These are phyloP conservation scores for Ostreobium quekettii DNA, from an alignment of 139 green algal genomes.

Conservation along the genomic window DNA sequence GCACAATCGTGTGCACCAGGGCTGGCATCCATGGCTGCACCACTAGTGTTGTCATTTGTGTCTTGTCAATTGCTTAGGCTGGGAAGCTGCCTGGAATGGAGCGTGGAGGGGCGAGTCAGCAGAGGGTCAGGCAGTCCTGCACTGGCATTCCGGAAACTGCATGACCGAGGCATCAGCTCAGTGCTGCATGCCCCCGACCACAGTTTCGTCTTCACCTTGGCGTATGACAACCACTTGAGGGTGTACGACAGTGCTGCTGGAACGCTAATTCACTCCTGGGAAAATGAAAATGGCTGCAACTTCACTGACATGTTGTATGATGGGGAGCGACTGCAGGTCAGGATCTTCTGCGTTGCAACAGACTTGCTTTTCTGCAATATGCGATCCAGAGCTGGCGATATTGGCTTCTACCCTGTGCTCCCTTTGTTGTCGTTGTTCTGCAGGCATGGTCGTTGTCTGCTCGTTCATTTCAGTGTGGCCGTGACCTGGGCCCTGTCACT, in stretches of 20 bases:
- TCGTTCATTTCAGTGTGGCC: too few relatives aligned
- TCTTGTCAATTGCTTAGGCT: constrained; percentile 12
- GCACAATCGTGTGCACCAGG: background rate
- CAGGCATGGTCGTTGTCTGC: too few relatives aligned
- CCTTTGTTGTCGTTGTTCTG: too few relatives aligned
- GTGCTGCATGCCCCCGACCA: constrained; percentile 13
- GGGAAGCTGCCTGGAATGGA: constrained; percentile 23
- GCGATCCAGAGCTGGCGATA: too few relatives aligned
- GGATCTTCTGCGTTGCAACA: background rate
- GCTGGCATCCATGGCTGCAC: background rate
- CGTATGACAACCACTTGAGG: constrained; percentile 45
- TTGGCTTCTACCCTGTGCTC: too few relatives aligned
- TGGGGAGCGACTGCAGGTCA: constrained; percentile 24
- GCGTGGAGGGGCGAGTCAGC: constrained; percentile 13
- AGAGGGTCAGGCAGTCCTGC: background rate
- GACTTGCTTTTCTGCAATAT: background rate
- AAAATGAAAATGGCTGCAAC: constrained; percentile 40
- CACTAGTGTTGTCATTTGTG: background rate
- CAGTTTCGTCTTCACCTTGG: constrained; percentile 36
- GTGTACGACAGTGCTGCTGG: constrained; percentile 29
- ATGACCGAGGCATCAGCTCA: constrained; percentile 23
- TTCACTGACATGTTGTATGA: constrained; percentile 40
- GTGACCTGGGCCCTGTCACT: too few relatives aligned
- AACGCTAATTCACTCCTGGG: constrained; percentile 17
- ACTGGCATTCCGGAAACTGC: constrained; percentile 22